phyloP scores from a whole-genome alignment of 2,329 filamentous ascomycete species.

The Pseudogymnoascus sp. region DNA sequence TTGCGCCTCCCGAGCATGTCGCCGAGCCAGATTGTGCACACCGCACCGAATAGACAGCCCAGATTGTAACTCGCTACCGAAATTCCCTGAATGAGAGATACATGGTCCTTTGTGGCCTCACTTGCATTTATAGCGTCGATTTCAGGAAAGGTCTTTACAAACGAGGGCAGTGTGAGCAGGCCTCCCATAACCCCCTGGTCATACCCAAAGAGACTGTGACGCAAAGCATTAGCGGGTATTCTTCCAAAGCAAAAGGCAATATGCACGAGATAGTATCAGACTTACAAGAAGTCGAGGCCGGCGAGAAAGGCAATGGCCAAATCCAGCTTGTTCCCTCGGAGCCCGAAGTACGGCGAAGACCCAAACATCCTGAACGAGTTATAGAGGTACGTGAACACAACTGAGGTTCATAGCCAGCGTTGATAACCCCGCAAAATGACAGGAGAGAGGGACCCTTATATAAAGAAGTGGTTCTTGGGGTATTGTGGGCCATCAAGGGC shows the following conservation, averaged over 20 bases:
- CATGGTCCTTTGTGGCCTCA: conserved; percentile 10
- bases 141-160: conserved; percentile 45
- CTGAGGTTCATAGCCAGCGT: not conserved
- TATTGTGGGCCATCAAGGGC: not conserved
- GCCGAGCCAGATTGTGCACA: conserved; percentile 40
- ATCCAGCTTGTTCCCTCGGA: conserved; percentile 57
- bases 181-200: conserved; percentile 68
- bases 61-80: conserved; percentile 49
- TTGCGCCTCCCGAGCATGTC: conserved; percentile 49
- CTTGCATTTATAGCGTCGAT: conserved; percentile 34
- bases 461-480: not conserved
- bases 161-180: conserved; percentile 57
- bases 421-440: not conserved
- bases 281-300: conserved; percentile 59
- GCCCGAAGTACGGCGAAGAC: conserved; percentile 47
- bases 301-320: conserved; percentile 63
- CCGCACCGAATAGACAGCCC: conserved; percentile 47
- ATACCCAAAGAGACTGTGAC: conserved; percentile 41
- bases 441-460: not conserved
- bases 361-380: conserved; percentile 16
- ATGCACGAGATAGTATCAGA: conserved; percentile 24
- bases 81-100: conserved; percentile 35
- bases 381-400: not conserved
- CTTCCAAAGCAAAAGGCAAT: conserved; percentile 42
- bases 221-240: not conserved